Percentiles rank a stretch among this genome's conserved stretches.
Evolutionary conservation across 2,329 filamentous ascomycete genomes (phyloP).

Genomic region (Fusarium armeniacum): DNA sequence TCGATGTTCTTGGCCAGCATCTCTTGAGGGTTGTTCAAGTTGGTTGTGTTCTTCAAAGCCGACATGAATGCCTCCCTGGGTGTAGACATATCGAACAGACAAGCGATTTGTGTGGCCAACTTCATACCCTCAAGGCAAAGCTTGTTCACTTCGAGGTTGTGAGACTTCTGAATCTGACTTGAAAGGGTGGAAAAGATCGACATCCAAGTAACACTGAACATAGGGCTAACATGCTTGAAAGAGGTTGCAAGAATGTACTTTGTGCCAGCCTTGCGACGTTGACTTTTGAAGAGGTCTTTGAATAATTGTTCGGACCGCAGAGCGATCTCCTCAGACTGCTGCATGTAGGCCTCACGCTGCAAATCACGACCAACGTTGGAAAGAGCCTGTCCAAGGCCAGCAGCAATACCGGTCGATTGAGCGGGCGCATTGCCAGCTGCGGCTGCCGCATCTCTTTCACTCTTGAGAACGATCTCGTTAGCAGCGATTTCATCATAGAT

Average conservation of each 20-base stretch:
- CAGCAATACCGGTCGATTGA: constrained; percentile 78
- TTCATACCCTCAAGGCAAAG: constrained; percentile 96
- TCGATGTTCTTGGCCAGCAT: constrained; percentile 98
- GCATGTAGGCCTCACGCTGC: constrained; percentile 91
- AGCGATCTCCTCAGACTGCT: constrained; percentile 94
- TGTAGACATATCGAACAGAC: constrained; percentile 93
- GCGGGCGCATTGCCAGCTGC: constrained; percentile 75
- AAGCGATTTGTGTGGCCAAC: constrained; percentile 91
- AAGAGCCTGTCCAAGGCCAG: constrained; percentile 87
- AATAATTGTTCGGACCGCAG: constrained; percentile 84
- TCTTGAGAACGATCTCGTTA: constrained; percentile 95
- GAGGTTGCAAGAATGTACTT: constrained; percentile 94
- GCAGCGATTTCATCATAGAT: constrained; percentile 93
- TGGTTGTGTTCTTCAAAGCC: constrained; percentile 92
- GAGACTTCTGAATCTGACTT: constrained; percentile 91
- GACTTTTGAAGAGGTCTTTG: constrained; percentile 91
- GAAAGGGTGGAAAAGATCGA: constrained; percentile 96
- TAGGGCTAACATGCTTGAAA: constrained; percentile 93
- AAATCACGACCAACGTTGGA: constrained; percentile 93
- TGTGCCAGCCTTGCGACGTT: constrained; percentile 79
- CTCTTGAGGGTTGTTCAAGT: constrained; percentile 93
- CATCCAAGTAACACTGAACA: constrained; percentile 99
- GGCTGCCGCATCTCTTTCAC: constrained; percentile 89
- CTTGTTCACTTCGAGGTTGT: constrained; percentile 92
- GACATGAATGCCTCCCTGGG: constrained; percentile 95